Percentiles rank a stretch among this genome's conserved stretches.
phyloP scores from a whole-genome alignment of 192 early-diverging fungal genomes.

The Linnemannia zychae region DNA sequence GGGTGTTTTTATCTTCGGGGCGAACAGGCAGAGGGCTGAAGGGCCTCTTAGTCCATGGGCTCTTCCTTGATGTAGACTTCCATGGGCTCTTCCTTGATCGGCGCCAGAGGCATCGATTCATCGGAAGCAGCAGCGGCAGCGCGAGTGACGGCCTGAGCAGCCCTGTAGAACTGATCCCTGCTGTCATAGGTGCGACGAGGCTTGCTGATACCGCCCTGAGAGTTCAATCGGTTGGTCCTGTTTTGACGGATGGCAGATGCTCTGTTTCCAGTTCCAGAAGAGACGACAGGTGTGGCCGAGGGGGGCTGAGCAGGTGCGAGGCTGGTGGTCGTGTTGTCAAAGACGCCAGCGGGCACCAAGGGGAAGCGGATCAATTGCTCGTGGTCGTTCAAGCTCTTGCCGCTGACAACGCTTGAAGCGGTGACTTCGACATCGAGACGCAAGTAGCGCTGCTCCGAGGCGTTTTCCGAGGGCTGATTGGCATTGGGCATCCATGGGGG shows the following conservation, averaged over 20 bases:
- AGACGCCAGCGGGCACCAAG: slow-evolving; percentile 42
- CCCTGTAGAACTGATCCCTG: slow-evolving; percentile 23
- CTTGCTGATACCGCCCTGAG: slow-evolving; percentile 38
- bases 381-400: slow-evolving; percentile 37
- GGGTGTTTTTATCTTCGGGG: slow-evolving; percentile 30
- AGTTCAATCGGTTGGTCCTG: slow-evolving; percentile 35
- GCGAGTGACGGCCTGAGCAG: slow-evolving; percentile 10
- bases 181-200: slow-evolving; percentile 34
- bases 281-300: slow-evolving; percentile 21
- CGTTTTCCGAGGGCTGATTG: slow-evolving; percentile 29
- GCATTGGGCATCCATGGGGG: slow-evolving; percentile 56
- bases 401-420: slow-evolving; percentile 66
- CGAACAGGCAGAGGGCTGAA: not conserved
- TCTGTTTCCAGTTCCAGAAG: not conserved
- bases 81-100: slow-evolving; percentile 53
- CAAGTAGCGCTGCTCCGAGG: slow-evolving; percentile 67
- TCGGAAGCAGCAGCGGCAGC: not conserved
- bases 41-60: slow-evolving; percentile 35
- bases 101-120: slow-evolving; percentile 21
- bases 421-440: slow-evolving; percentile 83
- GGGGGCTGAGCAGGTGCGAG: slow-evolving; percentile 23
- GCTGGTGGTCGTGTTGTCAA: slow-evolving; percentile 47
- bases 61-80: slow-evolving; percentile 53
- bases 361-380: slow-evolving; percentile 55
- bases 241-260: not conserved